Conservation (phyloP, 2,329 filamentous ascomycete species). For the Ceratocystis ficicola region DNA sequence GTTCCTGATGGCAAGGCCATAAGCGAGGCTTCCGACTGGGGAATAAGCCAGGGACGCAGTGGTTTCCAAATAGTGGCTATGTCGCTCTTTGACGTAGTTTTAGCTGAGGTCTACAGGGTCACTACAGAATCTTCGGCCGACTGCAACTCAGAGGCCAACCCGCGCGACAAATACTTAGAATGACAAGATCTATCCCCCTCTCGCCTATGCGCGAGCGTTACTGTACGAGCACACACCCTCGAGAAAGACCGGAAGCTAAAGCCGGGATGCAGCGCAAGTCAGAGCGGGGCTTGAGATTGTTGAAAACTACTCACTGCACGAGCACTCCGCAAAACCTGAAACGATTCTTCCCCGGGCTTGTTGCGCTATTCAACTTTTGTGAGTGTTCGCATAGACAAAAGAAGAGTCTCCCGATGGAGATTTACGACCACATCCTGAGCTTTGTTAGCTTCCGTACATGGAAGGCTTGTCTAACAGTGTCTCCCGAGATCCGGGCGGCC, state of each 20-base stretch:
- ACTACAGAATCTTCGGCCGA: neutral
- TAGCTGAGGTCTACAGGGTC: conserved; percentile 23
- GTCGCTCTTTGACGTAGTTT: conserved; percentile 24
- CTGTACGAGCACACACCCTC: conserved; percentile 23
- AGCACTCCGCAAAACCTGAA: neutral
- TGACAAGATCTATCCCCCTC: neutral
- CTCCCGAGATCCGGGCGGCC: neutral
- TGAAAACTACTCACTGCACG: neutral
- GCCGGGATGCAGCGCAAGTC: neutral
- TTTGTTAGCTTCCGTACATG: neutral
- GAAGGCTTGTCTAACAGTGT: neutral
- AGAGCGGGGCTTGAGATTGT: neutral
- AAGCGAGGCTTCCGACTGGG: conserved; percentile 23
- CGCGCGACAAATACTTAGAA: neutral
- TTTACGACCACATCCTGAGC: neutral
- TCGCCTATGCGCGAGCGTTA: neutral
- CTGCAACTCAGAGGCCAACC: too few species aligned
- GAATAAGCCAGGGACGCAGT: conserved; percentile 21
- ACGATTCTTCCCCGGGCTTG: neutral
- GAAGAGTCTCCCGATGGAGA: neutral
- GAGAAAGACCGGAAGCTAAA: conserved; percentile 20
- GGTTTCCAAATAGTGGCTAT: conserved; percentile 24
- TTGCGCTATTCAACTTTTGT: neutral
- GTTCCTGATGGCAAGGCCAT: conserved; percentile 22
- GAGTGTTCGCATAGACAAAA: neutral